Evolutionary conservation across 352 stramenopile species (phyloP).

Genomic region (Globisporangium solare): DNA sequence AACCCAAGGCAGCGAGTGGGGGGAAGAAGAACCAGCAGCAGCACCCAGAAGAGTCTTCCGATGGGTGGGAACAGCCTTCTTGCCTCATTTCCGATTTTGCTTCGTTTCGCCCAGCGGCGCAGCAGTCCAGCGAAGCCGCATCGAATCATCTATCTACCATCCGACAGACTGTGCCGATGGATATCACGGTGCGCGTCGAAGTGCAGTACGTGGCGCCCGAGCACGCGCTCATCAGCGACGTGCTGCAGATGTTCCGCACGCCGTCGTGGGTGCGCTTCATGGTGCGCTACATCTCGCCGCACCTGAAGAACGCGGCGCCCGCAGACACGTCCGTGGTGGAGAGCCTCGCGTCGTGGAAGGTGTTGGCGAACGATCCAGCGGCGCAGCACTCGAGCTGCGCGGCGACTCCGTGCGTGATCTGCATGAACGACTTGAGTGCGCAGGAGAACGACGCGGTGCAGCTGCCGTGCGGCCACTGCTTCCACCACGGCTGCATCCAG

Average conservation of each 20-base stretch:
- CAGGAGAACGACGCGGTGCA: constrained; percentile 68
- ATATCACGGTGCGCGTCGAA: constrained; percentile 77
- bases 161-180: constrained; percentile 41
- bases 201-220: constrained; percentile 75
- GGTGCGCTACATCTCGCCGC: constrained; percentile 80
- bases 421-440: constrained; percentile 78
- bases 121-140: no score
- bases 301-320: constrained; percentile 77
- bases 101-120: no score
- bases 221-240: constrained; percentile 53
- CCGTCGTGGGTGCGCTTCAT: constrained; percentile 83
- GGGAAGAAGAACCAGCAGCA: no score
- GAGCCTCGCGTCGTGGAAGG: constrained; percentile 28
- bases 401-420: constrained; percentile 80
- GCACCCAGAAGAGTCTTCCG: no score
- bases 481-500: constrained; percentile 91
- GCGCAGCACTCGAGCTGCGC: no score
- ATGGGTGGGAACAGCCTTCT: no score
- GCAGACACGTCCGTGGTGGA: constrained; percentile 69
- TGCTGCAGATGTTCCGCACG: constrained; percentile 81
- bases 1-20: no score
- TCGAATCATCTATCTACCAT: no score
- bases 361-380: no score
- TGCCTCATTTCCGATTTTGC: no score
- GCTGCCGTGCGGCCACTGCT: constrained; percentile 91